These are phyloP conservation scores for Phycomyces nitens DNA, from an alignment of 192 early-diverging fungal species.

Conservation along the genomic window DNA sequence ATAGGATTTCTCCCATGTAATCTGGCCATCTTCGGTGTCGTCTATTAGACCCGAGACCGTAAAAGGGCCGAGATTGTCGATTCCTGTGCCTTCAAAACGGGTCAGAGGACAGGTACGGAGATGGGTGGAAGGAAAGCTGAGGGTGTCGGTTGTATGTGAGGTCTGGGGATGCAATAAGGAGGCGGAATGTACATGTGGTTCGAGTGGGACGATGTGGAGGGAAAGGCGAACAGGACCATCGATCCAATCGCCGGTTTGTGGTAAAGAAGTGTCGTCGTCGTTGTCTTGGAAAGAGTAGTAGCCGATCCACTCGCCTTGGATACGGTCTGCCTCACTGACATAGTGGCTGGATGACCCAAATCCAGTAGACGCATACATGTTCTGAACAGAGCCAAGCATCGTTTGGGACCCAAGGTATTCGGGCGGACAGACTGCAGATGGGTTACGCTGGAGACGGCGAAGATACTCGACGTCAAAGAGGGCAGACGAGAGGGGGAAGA, in stretches of 20 bases:
- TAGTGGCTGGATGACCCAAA: conserved; percentile 22
- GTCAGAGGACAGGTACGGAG: conserved; percentile 27
- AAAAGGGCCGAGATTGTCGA: conserved; percentile 31
- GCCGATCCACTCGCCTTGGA: conserved; percentile 40
- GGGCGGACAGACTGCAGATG: conserved; percentile 9
- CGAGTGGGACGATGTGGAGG: conserved; percentile 27
- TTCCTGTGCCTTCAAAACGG: conserved; percentile 32
- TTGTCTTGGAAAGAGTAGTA: conserved; percentile 37
- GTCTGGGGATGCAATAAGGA: neutral
- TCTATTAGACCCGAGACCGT: conserved; percentile 30
- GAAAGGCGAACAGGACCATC: conserved; percentile 37
- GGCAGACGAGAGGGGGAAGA: conserved; percentile 20
- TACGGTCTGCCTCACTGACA: conserved; percentile 33
- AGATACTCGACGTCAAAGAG: conserved; percentile 34
- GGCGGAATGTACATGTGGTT: neutral
- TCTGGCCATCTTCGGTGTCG: conserved; percentile 34
- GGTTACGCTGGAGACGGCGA: conserved; percentile 29
- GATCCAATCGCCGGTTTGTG: conserved; percentile 29
- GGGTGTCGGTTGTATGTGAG: neutral
- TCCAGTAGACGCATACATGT: conserved; percentile 23
- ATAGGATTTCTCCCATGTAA: conserved; percentile 37
- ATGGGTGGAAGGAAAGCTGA: conserved; percentile 23
- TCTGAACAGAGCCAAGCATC: neutral
- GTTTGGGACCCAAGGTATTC: neutral
- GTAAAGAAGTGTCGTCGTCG: conserved; percentile 7